phyloP scores from a whole-genome alignment of 768 basidiomycete species.

The Naganishia onofrii region DNA sequence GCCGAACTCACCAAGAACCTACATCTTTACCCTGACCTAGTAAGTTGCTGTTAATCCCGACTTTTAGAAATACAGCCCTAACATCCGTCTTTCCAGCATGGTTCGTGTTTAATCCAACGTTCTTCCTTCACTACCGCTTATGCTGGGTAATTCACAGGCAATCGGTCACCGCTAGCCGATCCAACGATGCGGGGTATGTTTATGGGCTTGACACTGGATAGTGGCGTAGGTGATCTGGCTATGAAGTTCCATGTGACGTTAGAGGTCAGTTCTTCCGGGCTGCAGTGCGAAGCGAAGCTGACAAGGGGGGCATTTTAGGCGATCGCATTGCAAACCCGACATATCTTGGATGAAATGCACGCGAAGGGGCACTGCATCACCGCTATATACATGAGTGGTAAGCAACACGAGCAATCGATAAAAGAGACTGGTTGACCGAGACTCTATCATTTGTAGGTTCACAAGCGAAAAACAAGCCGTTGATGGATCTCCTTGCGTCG shows the following conservation, averaged over 20 bases:
- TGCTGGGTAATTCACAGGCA: conserved; percentile 60
- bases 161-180: conserved; percentile 93
- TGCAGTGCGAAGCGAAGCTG: not conserved
- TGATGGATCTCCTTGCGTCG: conserved; percentile 88
- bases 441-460: conserved; percentile 61
- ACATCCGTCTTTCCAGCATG: conserved; percentile 56
- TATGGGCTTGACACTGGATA: conserved; percentile 77
- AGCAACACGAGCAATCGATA: conserved; percentile 17
- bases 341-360: conserved; percentile 90
- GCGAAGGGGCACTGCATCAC: conserved; percentile 75
- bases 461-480: conserved; percentile 79
- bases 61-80: not conserved
- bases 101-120: conserved; percentile 51
- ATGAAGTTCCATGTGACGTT: conserved; percentile 85
- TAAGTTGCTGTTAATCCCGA: conserved; percentile 33
- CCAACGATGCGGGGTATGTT: conserved; percentile 91
- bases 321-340: conserved; percentile 88
- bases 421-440: not conserved
- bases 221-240: conserved; percentile 74
- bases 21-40: conserved; percentile 90
- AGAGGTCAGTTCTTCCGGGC: conserved; percentile 54
- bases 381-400: conserved; percentile 77
- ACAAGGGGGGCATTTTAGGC: conserved; percentile 52
- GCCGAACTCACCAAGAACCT: conserved; percentile 82
- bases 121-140: not conserved